Percentiles rank a stretch among this genome's conserved stretches.
phyloP scores from a whole-genome alignment of 2,329 filamentous ascomycete genomes.

The Trichocomaceae sp. region DNA sequence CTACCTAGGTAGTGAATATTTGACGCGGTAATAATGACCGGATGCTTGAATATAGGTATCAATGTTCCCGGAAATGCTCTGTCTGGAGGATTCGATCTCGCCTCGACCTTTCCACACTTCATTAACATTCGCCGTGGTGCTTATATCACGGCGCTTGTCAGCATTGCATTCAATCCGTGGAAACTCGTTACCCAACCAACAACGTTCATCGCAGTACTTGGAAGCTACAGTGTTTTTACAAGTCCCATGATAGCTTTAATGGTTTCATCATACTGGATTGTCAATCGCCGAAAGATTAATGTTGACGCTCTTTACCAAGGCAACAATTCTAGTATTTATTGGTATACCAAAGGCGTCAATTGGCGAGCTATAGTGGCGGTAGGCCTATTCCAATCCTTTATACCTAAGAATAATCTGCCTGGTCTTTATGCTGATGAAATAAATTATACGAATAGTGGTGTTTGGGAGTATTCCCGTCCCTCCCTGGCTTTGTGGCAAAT shows the following conservation, averaged over 20 bases:
- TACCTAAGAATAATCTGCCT: conserved; percentile 26
- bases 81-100: conserved; percentile 43
- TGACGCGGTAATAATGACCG: neutral
- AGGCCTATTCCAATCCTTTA: conserved; percentile 20
- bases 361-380: conserved; percentile 21
- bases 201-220: conserved; percentile 17
- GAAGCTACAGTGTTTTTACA: conserved; percentile 39
- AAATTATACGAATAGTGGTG: no score
- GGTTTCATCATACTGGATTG: conserved; percentile 42
- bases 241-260: conserved; percentile 42
- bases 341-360: conserved; percentile 20
- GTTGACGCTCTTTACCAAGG: conserved; percentile 39
- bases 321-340: conserved; percentile 20
- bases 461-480: no score
- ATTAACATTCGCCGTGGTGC: conserved; percentile 52
- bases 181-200: conserved; percentile 19
- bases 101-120: conserved; percentile 46
- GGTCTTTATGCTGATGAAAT: conserved; percentile 19
- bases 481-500: conserved; percentile 38
- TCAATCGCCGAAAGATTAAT: conserved; percentile 32
- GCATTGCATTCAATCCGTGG: conserved; percentile 20
- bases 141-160: conserved; percentile 39
- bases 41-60: conserved; percentile 23
- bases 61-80: no score
- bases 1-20: no score